Conservation (phyloP, 208 protist genomes). For the Acanthamoeba healyi region DNA sequence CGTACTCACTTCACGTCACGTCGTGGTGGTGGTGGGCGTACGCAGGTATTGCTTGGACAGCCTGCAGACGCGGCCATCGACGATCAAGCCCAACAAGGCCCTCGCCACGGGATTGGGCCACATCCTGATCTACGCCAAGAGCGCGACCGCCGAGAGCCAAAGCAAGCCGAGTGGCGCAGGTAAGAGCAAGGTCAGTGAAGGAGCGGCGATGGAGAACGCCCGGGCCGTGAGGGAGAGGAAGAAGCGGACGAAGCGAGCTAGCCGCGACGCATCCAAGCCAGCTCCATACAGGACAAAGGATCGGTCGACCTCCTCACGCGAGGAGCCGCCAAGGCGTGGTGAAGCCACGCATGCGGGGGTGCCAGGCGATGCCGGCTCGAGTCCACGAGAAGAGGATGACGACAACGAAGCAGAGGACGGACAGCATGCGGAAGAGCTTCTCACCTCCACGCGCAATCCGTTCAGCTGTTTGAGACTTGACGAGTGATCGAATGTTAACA, state of each 20-base stretch:
- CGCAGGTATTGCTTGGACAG: slow-evolving; percentile 34
- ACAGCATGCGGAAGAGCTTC: no score
- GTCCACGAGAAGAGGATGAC: no score
- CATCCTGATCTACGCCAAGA: slow-evolving; percentile 11
- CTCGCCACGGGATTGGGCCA: background rate
- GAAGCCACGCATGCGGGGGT: no score
- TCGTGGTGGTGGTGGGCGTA: no score
- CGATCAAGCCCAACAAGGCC: slow-evolving; percentile 21
- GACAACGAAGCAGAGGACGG: no score
- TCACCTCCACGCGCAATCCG: no score
- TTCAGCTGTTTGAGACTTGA: no score
- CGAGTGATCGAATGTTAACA: no score
- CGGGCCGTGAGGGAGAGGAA: background rate
- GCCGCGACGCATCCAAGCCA: background rate
- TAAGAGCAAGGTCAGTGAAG: no score
- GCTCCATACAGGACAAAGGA: background rate
- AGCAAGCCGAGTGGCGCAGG: background rate
- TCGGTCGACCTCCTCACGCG: background rate
- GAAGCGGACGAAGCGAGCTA: background rate
- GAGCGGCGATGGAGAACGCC: background rate
- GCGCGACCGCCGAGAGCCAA: background rate
- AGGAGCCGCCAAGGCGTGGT: no score
- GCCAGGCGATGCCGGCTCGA: no score
- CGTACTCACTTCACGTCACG: no score
- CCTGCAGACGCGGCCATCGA: background rate